Evolutionary conservation across 768 basidiomycete genomes (phyloP).

Genomic region (Mycena leptocephala): DNA sequence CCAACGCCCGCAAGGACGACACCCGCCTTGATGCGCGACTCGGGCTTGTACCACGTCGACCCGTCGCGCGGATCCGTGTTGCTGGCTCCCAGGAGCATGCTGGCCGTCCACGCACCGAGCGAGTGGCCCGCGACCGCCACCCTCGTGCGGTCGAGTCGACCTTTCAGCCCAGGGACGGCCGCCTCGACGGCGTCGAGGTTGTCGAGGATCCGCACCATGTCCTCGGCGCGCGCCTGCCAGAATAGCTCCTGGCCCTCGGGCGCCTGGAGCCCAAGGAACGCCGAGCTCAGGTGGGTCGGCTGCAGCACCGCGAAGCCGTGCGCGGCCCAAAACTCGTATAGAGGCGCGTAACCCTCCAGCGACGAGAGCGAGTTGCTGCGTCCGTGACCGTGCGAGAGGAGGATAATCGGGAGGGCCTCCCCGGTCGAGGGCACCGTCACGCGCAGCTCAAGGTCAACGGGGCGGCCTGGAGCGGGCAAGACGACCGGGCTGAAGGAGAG

Average conservation of each 20-base stretch:
- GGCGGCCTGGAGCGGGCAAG: constrained; percentile 3
- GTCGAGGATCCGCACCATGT: constrained; percentile 1
- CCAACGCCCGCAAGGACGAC: neutral
- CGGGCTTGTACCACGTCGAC: neutral
- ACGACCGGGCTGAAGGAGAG: neutral
- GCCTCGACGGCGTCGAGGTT: constrained; percentile 3
- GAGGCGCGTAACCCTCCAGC: neutral
- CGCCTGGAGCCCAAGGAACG: neutral
- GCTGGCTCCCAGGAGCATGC: neutral
- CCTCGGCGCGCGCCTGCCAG: constrained; percentile 10
- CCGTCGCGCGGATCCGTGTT: constrained; percentile 2
- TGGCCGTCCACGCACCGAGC: neutral
- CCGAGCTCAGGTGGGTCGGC: constrained; percentile 1
- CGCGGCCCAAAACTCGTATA: neutral
- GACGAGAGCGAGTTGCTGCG: neutral
- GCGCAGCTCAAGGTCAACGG: neutral
- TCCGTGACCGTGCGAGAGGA: neutral
- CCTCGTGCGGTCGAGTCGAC: neutral
- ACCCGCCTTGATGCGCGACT: neutral
- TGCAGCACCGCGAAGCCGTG: constrained; percentile 7
- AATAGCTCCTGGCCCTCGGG: neutral
- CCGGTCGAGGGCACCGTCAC: neutral
- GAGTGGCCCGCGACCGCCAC: neutral
- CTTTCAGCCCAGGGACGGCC: neutral
- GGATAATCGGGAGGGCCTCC: neutral